Evolutionary conservation across 257 asterid genomes (phyloP).

Genomic region (Fraxinus americana): DNA sequence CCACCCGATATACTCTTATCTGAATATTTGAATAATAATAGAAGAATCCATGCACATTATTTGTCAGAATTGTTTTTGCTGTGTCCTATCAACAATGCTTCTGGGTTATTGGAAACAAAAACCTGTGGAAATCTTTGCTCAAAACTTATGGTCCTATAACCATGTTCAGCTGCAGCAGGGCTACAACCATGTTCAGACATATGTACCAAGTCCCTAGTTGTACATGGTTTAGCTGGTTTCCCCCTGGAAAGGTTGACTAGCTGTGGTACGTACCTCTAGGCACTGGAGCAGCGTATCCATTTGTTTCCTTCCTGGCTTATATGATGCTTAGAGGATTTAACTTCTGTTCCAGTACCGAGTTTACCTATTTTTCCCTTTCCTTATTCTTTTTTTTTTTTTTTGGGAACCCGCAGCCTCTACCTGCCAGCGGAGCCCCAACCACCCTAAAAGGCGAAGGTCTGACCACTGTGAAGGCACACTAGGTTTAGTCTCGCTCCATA

Average conservation of each 20-base stretch:
- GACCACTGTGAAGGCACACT: no score
- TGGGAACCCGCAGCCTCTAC: no score
- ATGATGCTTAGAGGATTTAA: not conserved
- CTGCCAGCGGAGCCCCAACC: no score
- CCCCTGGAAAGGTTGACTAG: not conserved
- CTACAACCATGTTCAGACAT: not conserved
- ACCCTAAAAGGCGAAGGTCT: no score
- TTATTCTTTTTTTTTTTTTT: no score
- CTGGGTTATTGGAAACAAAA: not conserved
- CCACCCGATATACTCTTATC: slow-evolving; percentile 7
- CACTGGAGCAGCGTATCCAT: not conserved
- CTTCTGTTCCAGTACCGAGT: not conserved
- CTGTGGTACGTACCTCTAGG: not conserved
- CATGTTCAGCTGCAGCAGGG: not conserved
- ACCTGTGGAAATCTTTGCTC: not conserved
- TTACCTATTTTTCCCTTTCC: no score
- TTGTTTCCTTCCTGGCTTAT: not conserved
- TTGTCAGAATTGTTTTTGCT: not conserved
- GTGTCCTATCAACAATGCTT: not conserved
- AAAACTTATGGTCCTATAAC: no score
- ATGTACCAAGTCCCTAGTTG: not conserved
- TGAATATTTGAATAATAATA: not conserved
- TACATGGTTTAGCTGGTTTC: not conserved
- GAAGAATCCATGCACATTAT: not conserved
- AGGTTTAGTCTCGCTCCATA: no score